Evolutionary conservation across 73 alveolate species (phyloP), one percentile per base, ranked within the genome.

Genomic region (Uronychia setigera): DNA sequence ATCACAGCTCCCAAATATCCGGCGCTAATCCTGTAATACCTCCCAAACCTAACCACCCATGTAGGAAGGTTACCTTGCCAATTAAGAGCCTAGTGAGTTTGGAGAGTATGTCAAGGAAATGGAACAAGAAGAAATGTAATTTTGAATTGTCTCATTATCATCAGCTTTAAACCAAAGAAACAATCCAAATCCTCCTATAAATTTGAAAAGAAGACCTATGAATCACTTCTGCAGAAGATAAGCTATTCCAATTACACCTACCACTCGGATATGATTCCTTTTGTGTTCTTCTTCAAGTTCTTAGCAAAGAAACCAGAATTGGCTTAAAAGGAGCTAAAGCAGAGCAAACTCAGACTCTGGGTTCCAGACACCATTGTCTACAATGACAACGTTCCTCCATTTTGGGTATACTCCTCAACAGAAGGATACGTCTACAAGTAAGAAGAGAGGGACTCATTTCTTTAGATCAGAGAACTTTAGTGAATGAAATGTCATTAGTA

Each of bases 291-390:
- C 93, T 94, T 90, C 86, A 96, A 96, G 87, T 96, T 86, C 78
- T 79, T 96, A 60, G 98, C 98, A 33, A 93, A 94, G 83, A 93
- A 93, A 76, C 99, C 97, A 13, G 97, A 93, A 59, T 93, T 90
- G 46, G 94, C 90, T 80, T 90, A 90, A 77, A 96, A 96, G 76
- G 94, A 96, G 81, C 75, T 91, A 32, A 94, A 93, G 34, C 82
- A 82, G 30, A 85, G 87, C 32, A 95, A 95, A 86, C 87, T 97
- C 79, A 92, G 94, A 93, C 84, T 97, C 29, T 94, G 95, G 94
- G 87, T 97, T 1, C 99, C 99, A 28, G 99, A 97, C 85, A 97
- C 99, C 28, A 91, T 95, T 13, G 98, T 97, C 33, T 91, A 94
- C 78, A 97, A 97, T 91, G 99, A 97, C 80, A 97, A 95, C 88